Base-by-base conservation (phyloP, 2,329 filamentous ascomycete species). In the Colletotrichum higginsianum region DNA sequence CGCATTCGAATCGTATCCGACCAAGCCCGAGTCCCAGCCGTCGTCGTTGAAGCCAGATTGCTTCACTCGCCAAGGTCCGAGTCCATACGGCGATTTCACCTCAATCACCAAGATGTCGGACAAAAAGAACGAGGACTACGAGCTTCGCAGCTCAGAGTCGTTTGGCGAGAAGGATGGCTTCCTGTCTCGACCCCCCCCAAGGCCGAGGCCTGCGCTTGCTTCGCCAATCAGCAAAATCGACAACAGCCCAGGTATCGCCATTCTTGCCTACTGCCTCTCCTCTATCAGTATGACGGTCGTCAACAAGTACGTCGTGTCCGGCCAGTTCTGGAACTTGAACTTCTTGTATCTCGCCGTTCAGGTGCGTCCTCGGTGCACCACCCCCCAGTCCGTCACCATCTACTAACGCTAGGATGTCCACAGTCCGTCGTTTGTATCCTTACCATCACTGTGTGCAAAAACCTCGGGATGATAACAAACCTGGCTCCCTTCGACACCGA, bases 271-370 rank as follows among this genome's bases (percentile, higher is more conserved):
- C 87, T 99, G 96, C 83, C 87, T 93, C 78, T 94, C 96, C 64
- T 98, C 95, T n/a, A 99, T 99, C 80, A 90, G 96, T 82, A 99
- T 99, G 96, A 99, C 96, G 9, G 94, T 98, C n/a, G 96, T 97
- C 82, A 99, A 99, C 86, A 99, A 99, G 88, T 99, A 97, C 82
- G 95, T 98, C 74, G 90, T 99, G 57, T 98, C 94, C 9, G 96
- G 96, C 72, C 88, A 89, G 62, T 90, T 92, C 76, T 99, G 97
- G 90, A 99, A 99, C 84, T 85, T 99, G 78, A 98, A 97, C 84
- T 98, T 98, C 84, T 94, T 99, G 84, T 93, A 98, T 78, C 90
- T 99, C 72, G 92, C 91, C 73, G 89, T 98, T 73, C 96, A 98
- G 91, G 96, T 98, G 90, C 79, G 90, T 79, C n/a, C 26, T 16